A percentile compares a stretch with the other conserved stretches of the same genome.
These are phyloP conservation scores for Circinella umbellata DNA, from an alignment of 371 early-diverging fungal genomes.

Conservation along the genomic window DNA sequence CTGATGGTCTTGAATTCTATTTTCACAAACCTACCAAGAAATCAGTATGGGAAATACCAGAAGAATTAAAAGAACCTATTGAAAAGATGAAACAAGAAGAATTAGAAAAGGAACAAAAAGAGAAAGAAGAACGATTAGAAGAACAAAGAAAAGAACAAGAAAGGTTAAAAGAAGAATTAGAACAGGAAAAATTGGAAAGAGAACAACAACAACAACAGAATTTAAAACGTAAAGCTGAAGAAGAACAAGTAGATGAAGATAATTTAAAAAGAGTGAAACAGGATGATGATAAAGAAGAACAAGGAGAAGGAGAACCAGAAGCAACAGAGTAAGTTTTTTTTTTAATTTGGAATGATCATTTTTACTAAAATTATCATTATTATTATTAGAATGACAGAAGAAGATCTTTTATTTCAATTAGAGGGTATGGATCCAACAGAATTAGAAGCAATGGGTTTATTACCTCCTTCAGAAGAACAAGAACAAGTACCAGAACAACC, in stretches of 20 bases:
- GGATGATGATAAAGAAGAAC: background rate
- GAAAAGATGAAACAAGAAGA: conserved; percentile 38
- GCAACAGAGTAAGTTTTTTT: conserved; percentile 29
- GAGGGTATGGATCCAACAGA: conserved; percentile 62
- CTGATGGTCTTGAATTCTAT: conserved; percentile 75
- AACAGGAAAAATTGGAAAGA: background rate
- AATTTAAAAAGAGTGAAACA: conserved; percentile 2
- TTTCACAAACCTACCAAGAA: conserved; percentile 71
- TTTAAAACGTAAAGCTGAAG: background rate
- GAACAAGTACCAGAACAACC: conserved; percentile 7
- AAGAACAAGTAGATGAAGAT: background rate
- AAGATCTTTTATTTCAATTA: conserved; percentile 73
- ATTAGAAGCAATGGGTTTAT: conserved; percentile 12
- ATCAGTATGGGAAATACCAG: conserved; percentile 74
- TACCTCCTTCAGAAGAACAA: conserved; percentile 3
- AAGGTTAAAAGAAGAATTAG: background rate
- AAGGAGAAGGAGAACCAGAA: conserved; percentile 7
- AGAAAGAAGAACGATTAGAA: background rate
- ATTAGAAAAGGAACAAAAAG: conserved; percentile 13
- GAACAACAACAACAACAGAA: background rate
- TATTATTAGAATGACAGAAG: conserved; percentile 66
- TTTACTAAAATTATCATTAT: no score
- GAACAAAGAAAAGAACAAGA: conserved; percentile 2
- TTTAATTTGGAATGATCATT: no score
- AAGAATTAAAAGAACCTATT: conserved; percentile 53